Evolutionary conservation across 2,329 filamentous ascomycete species (phyloP), one percentile per base, ranked within the genome.

Genomic region (Amesomyces nigricolor): DNA sequence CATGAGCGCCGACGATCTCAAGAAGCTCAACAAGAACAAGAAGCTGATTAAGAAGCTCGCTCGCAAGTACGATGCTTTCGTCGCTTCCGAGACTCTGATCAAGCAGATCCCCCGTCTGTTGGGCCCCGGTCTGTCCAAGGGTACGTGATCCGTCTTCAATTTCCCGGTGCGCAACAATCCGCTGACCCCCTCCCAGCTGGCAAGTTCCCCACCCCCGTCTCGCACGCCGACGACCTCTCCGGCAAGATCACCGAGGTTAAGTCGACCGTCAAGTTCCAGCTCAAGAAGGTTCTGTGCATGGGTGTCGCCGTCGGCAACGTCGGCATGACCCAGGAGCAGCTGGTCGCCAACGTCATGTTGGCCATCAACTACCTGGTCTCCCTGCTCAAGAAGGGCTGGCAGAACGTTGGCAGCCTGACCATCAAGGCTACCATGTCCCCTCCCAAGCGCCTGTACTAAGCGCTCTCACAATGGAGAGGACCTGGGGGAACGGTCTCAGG

Each of bases 21-120:
- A 99, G 89, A 99, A 99, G 88, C 90, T 99, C 68, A 99, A 99
- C 88, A 99, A 99, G 90, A 99, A 99, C 90, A 97, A 99, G 89
- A 99, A 99, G 88, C 87, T 97, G 72, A 96, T 99, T 87, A 99
- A 99, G 91, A 99, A 99, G 88, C 89, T 99, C 67, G 94, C 94
- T 64, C 91, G 91, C 86, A 99, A 99, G 85, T 97, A 99, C 87
- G 94, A 99, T 78, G 94, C 94, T 69, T 99, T 99, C 81, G 79
- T 99, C 74, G 88, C 94, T 75, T 97, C 92, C 74, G 94, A 99
- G 74, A 81, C 88, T 72, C 81, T 99, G 73, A 96, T 99, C 87
- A 96, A 96, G 88, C 91, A 96, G 84, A 97, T 99, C 71, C 94
- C 94, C 70, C 94, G 94, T 96, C 91, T 99, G 76, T 81, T 99